Evolutionary conservation across 805 yeast genomes (phyloP).

Genomic region (Candida patagonica): DNA sequence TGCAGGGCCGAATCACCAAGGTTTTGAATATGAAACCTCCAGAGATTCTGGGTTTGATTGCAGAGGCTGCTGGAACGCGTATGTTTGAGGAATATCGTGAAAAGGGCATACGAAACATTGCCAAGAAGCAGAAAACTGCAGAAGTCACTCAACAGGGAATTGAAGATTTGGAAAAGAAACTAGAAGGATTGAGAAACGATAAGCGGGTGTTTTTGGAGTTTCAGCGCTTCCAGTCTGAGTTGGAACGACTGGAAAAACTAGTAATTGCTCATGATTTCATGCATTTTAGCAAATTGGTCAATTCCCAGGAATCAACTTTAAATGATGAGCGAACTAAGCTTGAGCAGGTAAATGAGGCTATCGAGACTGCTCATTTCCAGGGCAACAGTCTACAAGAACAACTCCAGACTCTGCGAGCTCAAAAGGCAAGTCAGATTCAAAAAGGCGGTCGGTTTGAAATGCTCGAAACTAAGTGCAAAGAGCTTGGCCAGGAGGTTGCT

Average conservation of each 20-base stretch:
- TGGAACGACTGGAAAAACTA: slow-evolving; percentile 64
- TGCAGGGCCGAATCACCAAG: slow-evolving; percentile 98
- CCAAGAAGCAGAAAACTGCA: slow-evolving; percentile 79
- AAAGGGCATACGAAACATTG: slow-evolving; percentile 85
- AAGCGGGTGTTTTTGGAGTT: slow-evolving; percentile 76
- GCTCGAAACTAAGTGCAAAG: slow-evolving; percentile 49
- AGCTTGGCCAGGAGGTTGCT: slow-evolving; percentile 52
- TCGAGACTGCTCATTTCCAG: slow-evolving; percentile 44
- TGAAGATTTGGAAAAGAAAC: slow-evolving; percentile 90
- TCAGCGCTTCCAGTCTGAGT: slow-evolving; percentile 73
- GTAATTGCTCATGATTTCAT: slow-evolving; percentile 71
- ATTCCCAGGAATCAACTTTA: slow-evolving; percentile 30
- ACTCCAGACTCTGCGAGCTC: slow-evolving; percentile 41
- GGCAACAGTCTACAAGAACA: slow-evolving; percentile 52
- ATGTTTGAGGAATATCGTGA: slow-evolving; percentile 91
- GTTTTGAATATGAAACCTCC: slow-evolving; percentile 93
- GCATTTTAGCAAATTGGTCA: slow-evolving; percentile 33
- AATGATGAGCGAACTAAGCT: slow-evolving; percentile 19
- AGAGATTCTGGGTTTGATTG: slow-evolving; percentile 82
- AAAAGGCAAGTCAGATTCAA: slow-evolving; percentile 47
- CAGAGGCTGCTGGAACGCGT: slow-evolving; percentile 97
- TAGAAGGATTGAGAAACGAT: slow-evolving; percentile 70
- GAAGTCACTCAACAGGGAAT: slow-evolving; percentile 56
- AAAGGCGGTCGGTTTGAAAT: slow-evolving; percentile 53
- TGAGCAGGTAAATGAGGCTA: slow-evolving; percentile 33